Evolutionary conservation across 2,329 filamentous ascomycete genomes (phyloP), one percentile per base, ranked within the genome.

Genomic region (Fragosphaeria purpurea): DNA sequence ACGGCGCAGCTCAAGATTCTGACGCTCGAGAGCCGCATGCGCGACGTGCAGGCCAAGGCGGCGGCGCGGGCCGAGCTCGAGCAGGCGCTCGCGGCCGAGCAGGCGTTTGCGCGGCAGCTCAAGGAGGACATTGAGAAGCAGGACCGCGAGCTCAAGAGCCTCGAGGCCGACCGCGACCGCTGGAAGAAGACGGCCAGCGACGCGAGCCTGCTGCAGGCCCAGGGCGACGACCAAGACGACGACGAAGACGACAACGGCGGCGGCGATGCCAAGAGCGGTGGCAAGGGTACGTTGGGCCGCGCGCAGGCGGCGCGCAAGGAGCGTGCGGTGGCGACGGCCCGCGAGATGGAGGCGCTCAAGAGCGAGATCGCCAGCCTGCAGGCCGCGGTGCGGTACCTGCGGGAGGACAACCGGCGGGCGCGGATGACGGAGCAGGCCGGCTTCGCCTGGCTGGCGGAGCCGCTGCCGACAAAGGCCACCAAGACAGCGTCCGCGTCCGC

Each of bases 1-100:
- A 91, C 94, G 52, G 78, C 87, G 31, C 79, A 84, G n/a, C 85
- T 96, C 58, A 90, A 93, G 66, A 95, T 96, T 58, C 91, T 96
- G 67, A 87, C 93, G 41, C 80, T 97, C 39, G 87, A 95, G 65
- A 86, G 87, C 7, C 78, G 88, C 51, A 90, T 93, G 83, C 82
- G 83, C 52, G 89, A 94, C 61, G 86, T 87, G 6, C 81, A 82
- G 56, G 82, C 85, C 63, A 90, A 91, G 67, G 80, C 86, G 11
- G 79, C 82, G 47, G 76, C 76, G 48, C 86, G 88, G 57, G 71
- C 72, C 22, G 79, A 81, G 49, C 72, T 88, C 10, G 84, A 88
- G 64, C 68, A 67, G 37, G 70, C 75, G 58, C 71, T 86, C 31
- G 73, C 75, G 46, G 68, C 73, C 13, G 72, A 77, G 32, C 72